These are phyloP conservation scores for Ceratobasidium sp. DNA, from an alignment of 1,284 basidiomycete genomes.

Conservation along the genomic window DNA sequence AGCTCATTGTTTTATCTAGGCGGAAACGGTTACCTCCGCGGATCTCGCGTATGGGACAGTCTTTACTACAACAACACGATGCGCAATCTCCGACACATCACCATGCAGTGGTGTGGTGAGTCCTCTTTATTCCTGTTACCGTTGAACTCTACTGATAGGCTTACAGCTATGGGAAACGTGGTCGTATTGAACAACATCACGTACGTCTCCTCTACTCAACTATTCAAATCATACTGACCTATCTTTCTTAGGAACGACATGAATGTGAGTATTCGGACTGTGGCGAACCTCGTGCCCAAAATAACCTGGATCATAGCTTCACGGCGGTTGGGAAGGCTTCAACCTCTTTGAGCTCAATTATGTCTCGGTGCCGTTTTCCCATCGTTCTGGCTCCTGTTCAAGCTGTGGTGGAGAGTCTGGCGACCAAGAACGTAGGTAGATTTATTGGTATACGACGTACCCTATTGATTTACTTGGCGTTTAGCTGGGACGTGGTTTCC, in stretches of 20 bases:
- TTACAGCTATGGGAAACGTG: slow-evolving; percentile 42
- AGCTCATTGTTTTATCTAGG: background rate
- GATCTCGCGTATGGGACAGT: slow-evolving; percentile 42
- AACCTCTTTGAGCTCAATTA: slow-evolving; percentile 42
- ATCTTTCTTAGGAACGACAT: slow-evolving; percentile 24
- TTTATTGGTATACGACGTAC: background rate
- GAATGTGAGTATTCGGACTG: slow-evolving; percentile 6
- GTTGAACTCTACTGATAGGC: too few relatives aligned
- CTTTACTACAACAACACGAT: slow-evolving; percentile 42
- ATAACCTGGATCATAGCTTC: slow-evolving; percentile 12
- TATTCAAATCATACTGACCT: background rate
- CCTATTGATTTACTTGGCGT: background rate
- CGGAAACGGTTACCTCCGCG: slow-evolving; percentile 43
- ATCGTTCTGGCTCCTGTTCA: slow-evolving; percentile 37
- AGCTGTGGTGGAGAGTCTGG: slow-evolving; percentile 33
- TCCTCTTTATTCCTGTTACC: background rate
- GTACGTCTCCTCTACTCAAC: background rate
- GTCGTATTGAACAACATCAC: slow-evolving; percentile 41
- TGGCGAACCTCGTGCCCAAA: background rate
- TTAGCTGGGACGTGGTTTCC: slow-evolving; percentile 34
- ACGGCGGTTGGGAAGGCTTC: slow-evolving; percentile 42
- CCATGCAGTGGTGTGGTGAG: slow-evolving; percentile 43
- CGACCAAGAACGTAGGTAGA: slow-evolving; percentile 30
- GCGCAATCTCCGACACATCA: slow-evolving; percentile 37
- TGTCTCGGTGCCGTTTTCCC: slow-evolving; percentile 37